A percentile compares a stretch with the other conserved stretches of the same genome.
Conservation (phyloP, 1,284 basidiomycete genomes). For the Ganoderma leucocontextum region DNA sequence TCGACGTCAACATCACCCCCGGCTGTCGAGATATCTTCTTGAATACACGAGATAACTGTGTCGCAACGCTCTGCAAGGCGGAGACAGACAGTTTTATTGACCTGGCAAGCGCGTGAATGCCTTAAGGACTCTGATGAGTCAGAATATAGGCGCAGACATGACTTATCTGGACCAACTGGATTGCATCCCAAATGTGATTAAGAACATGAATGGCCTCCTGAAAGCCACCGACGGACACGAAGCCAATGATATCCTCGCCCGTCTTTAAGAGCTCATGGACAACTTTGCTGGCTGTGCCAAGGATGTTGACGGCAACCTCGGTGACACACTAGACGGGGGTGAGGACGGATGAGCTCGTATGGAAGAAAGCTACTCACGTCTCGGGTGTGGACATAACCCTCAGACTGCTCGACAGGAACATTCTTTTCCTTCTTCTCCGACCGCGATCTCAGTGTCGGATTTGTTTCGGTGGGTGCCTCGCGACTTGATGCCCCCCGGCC, state of each 20-base stretch:
- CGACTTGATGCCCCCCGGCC: conserved; percentile 22
- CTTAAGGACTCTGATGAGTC: not conserved
- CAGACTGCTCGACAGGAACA: conserved; percentile 58
- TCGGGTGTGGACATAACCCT: conserved; percentile 56
- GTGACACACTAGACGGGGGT: conserved; percentile 35
- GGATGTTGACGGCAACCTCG: conserved; percentile 52
- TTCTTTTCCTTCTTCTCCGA: conserved; percentile 42
- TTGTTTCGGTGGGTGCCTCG: conserved; percentile 31
- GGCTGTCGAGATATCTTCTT: conserved; percentile 53
- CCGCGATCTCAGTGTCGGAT: conserved; percentile 43
- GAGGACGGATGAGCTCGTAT: not conserved
- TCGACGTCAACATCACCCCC: conserved; percentile 47
- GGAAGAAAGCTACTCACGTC: conserved; percentile 47
- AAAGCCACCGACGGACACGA: conserved; percentile 66
- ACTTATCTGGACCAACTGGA: conserved; percentile 68
- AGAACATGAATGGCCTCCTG: conserved; percentile 58
- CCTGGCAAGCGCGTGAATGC: conserved; percentile 44
- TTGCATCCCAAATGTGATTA: conserved; percentile 67
- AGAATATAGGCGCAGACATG: conserved; percentile 12
- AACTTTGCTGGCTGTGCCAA: conserved; percentile 53
- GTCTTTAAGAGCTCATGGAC: conserved; percentile 56
- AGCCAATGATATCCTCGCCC: conserved; percentile 57
- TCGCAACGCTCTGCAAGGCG: conserved; percentile 62
- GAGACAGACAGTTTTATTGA: conserved; percentile 60
- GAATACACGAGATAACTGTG: conserved; percentile 54